Percentiles rank a stretch among this genome's conserved stretches.
Evolutionary conservation across 2,329 filamentous ascomycete species (phyloP).

Genomic region (Trichothecium roseum): DNA sequence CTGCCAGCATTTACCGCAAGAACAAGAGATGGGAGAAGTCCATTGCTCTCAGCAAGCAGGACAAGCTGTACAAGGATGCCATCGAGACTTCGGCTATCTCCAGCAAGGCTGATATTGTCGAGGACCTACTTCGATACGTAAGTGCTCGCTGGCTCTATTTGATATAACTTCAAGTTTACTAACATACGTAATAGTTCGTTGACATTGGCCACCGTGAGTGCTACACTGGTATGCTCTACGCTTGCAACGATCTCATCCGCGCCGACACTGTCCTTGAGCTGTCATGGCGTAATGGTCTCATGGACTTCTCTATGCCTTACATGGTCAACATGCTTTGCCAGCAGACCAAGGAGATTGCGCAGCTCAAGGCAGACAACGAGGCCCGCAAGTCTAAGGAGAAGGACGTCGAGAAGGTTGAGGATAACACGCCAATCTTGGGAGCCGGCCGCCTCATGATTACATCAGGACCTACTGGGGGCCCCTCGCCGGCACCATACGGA

Average conservation of each 20-base stretch:
- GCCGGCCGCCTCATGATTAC: conserved; percentile 89
- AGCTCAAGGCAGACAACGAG: conserved; percentile 91
- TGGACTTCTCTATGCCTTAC: conserved; percentile 98
- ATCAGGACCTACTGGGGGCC: conserved; percentile 58
- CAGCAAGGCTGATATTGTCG: conserved; percentile 80
- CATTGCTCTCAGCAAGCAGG: conserved; percentile 93
- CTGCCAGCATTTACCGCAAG: conserved; percentile 97
- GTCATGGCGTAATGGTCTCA: conserved; percentile 89
- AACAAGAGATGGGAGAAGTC: conserved; percentile 99
- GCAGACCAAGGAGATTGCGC: conserved; percentile 75
- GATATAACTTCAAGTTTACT: neutral
- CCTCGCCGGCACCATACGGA: conserved; percentile 56
- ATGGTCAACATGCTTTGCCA: conserved; percentile 98
- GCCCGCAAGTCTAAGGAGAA: conserved; percentile 72
- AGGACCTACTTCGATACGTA: conserved; percentile 93
- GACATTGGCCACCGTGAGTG: conserved; percentile 98
- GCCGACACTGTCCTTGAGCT: conserved; percentile 90
- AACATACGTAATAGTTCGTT: conserved; percentile 59
- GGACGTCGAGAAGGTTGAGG: conserved; percentile 72
- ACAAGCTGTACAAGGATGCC: conserved; percentile 98
- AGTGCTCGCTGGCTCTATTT: conserved; percentile 34
- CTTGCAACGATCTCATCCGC: conserved; percentile 94
- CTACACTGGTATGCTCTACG: conserved; percentile 99
- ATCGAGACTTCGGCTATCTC: conserved; percentile 96
- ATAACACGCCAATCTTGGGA: conserved; percentile 87